Evolutionary conservation across 2,329 filamentous ascomycete species (phyloP), one percentile per base, ranked within the genome.

Genomic region (Paraconiothyrium sp.): DNA sequence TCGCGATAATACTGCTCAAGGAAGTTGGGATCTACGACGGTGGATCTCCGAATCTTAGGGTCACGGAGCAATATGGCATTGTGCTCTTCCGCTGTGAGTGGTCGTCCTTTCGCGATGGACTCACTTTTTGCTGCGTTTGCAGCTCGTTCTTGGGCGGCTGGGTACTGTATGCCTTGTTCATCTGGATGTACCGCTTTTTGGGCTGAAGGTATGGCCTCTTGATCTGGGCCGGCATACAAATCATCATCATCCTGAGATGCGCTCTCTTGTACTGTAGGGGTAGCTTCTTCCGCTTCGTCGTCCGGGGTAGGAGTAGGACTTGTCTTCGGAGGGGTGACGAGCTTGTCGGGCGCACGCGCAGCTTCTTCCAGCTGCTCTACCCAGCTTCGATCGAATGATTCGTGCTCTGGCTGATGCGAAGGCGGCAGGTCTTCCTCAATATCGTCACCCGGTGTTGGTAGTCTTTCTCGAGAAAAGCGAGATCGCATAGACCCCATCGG

Each of bases 1-100:
- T 98, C 94, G 4, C 93, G 91, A 74, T 98, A 99, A 74, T 92
- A 99, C 64, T 98, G 94, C 66, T 94, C 91, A 1, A 99, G 83
- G 63, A 99, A 99, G 39, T 95, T 90, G 0, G 96, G 95, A 67
- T 99, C 96, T 9, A 93, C 92, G 1, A 93, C 93, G 1, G 94
- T 97, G 0, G 93, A 93, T 72, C 96, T 95, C 61, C 92, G 88
- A 69, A 97, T 88, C 37, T 89, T 89, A 2, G 95, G 93, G 72
- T 98, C 93, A 2, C 91, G 88, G 3, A 99, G 84, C 1, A 98
- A 84, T 61, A 91, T 83, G 10, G 92, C 91, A 73, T 98, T 99
- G 78, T 98, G 93, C 74, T 97, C 92, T 78, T 99, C 94, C 0
- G 95, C 92, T 0, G 93, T 97, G 82, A 95, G 81, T 11, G 76